These are phyloP conservation scores for Plantago ovata DNA, from an alignment of 257 asterid genomes.

Conservation along the genomic window DNA sequence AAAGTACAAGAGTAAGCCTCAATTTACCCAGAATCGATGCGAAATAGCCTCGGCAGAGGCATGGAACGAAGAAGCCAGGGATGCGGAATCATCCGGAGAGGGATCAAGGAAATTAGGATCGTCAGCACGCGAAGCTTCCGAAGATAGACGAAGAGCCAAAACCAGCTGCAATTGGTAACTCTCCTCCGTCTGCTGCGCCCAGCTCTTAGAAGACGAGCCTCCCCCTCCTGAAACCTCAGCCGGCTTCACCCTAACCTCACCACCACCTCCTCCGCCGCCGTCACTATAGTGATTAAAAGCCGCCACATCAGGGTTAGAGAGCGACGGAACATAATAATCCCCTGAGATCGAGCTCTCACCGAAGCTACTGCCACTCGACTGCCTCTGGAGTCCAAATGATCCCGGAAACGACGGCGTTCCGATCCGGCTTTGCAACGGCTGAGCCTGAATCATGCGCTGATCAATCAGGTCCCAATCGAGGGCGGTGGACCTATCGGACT, in stretches of 20 bases:
- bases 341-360: constrained; percentile 88
- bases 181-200: constrained; percentile 99
- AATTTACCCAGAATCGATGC: constrained; percentile 90
- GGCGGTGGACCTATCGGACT: constrained; percentile 35
- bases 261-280: no score
- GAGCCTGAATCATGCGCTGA: constrained; percentile 48
- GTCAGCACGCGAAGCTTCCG: constrained; percentile 78
- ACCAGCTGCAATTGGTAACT: constrained; percentile 93
- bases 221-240: constrained; percentile 41
- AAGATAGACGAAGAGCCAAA: constrained; percentile 80
- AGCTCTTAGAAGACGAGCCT: constrained; percentile 64
- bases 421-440: constrained; percentile 54
- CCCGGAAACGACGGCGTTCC: constrained; percentile 41
- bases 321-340: constrained; percentile 53
- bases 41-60: constrained; percentile 62
- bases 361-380: constrained; percentile 94
- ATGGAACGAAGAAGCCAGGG: constrained; percentile 34
- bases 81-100: constrained; percentile 46
- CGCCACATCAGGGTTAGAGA: constrained; percentile 44
- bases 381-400: constrained; percentile 67
- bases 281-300: constrained; percentile 34
- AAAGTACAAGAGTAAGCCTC: background rate
- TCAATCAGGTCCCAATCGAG: constrained; percentile 70
- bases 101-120: constrained; percentile 85
- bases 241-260: constrained; percentile 45